Base-by-base conservation (phyloP, 73 alveolate genomes). In the Paramecium octaurelia region DNA sequence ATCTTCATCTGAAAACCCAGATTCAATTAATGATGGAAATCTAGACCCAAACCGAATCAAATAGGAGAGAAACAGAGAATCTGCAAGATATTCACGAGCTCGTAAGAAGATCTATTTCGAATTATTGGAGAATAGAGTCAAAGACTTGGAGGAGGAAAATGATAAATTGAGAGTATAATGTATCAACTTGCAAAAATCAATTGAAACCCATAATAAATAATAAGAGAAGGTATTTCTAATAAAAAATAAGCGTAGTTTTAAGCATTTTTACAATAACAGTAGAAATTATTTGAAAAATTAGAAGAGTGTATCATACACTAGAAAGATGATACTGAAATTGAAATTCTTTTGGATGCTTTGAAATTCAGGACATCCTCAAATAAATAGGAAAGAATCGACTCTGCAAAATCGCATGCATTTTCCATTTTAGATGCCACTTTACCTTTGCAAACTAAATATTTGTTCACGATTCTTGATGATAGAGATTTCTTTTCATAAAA, bases 81-180 rank as follows among this genome's bases (percentile, higher is more conserved):
- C 85, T 44, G 94, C 94, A 11, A 69, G 94, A 71, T 71, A 89
- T 60, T 70, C 92, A 54, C 71, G 94, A 89, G 88, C 73, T 58
- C 69, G 94, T 29, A 89, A 89, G 69, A 89, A 89, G 44, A 89
- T 89, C 57, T 89, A 89, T 31, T 70, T 44, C 50, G 94, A 89
- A 71, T 36, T 89, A 68, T 84, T 89, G 14, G 94, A 89, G 50
- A 89, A 76, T 14, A 89, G 57, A 43, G 94, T 89, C 48, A 44
- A 64, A 38, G 88, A 70, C 9, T 34, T 89, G 9, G 34, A 77
- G 7, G 94, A 89, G 24, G 94, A 89, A 58, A 42, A 58, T 20
- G 94, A 89, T 70, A 40, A 40, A 89, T 85, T 46, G 50, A 89
- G 94, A 71, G 94, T 71, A 57, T 20, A 10, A 70, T 89, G 91